Evolutionary conservation across 2,329 filamentous ascomycete genomes (phyloP).

Genomic region (Chaetomiaceae sp.): DNA sequence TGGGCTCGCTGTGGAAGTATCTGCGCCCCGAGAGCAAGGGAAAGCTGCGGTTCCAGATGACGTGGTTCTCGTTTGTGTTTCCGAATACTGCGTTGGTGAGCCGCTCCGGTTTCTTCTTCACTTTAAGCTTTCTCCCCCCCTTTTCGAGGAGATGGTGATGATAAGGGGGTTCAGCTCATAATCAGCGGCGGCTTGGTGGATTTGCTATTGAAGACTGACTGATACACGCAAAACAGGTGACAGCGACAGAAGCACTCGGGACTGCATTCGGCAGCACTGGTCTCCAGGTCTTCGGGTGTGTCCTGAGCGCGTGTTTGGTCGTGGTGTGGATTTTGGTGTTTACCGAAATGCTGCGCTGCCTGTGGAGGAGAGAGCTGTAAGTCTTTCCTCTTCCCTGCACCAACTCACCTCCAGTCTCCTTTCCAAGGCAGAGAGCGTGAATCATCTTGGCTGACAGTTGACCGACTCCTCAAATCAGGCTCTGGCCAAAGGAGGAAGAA

Average conservation of each 20-base stretch:
- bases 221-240: constrained; percentile 42
- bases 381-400: background rate
- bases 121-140: constrained; percentile 24
- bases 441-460: no score
- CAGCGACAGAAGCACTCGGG: constrained; percentile 68
- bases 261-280: constrained; percentile 54
- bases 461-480: constrained; percentile 15
- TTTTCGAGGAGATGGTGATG: background rate
- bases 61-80: constrained; percentile 80
- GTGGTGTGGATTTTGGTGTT: constrained; percentile 66
- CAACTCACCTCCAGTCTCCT: background rate
- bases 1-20: constrained; percentile 70
- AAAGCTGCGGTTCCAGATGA: constrained; percentile 71
- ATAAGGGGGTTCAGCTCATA: no score
- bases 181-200: no score
- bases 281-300: constrained; percentile 63
- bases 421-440: background rate
- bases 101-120: constrained; percentile 35
- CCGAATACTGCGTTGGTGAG: constrained; percentile 67
- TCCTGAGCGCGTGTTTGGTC: constrained; percentile 61
- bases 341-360: constrained; percentile 63
- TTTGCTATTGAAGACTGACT: no score
- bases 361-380: constrained; percentile 57
- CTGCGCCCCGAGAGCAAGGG: constrained; percentile 46
- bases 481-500: constrained; percentile 67